Base-by-base conservation (phyloP, 1,284 basidiomycete species). In the Rhodotorula sp. region DNA sequence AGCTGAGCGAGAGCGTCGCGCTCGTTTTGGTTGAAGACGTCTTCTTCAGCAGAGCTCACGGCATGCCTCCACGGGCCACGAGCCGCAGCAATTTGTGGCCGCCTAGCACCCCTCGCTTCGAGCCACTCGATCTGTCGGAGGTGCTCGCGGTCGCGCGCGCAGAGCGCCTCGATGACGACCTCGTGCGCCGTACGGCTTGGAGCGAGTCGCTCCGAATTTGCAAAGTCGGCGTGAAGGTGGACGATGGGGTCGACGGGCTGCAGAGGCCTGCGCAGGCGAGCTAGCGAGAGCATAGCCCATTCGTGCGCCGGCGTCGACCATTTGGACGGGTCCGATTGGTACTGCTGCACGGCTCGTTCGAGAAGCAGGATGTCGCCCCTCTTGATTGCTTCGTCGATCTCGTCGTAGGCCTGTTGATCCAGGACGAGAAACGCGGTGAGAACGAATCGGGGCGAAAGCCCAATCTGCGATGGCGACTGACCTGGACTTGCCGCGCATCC, bases 161-260 rank as follows among this genome's bases (percentile, higher is more conserved):
- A 86, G 67, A 96, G 85, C 0, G 87, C 87, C 2, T 81, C 78
- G 70, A 96, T 87, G 61, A 94, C 83, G 47, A 82, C 81, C n/a
- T 83, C 79, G 78, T 92, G 93, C 0, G 92, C 94, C 50, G 80
- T 77, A 16, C 82, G 76, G 74, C 88, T 88, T 24, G 93, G 92
- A 0, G 85, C 77, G 20, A 93, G 65, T 22, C 48, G 78, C 26
- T 86, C 86, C 53, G 82, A 82, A 24, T 84, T 81, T 56, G 92
- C 81, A 84, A 94, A 87, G 65, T 87, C 84, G 76, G 90, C 87
- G 83, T 95, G 95, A 7, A 87, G 84, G 66, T 88, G 85, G 69
- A 90, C 80, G 59, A 93, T 81, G 51, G 84, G 78, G 0, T 83
- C 81, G 52, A 91, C 83, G 8, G 87, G 85, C 72, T 87, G 84